Conservation (phyloP, 148 eudicot genomes). For the Rhododendron simsii region DNA sequence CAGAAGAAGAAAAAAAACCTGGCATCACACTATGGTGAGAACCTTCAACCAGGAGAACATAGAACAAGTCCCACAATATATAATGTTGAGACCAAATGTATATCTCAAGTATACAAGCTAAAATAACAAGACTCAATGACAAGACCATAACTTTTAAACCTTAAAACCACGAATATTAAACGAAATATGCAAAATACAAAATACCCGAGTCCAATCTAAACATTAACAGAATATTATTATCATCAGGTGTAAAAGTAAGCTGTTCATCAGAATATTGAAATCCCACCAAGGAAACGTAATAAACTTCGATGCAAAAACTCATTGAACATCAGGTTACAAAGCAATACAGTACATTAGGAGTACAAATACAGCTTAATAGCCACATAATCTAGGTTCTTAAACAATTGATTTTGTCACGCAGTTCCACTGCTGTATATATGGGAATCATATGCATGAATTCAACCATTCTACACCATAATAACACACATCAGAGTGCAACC, state of each 20-base stretch:
- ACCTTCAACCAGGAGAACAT: conserved; percentile 4
- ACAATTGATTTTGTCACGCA: background rate
- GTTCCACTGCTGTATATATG: background rate
- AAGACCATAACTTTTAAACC: background rate
- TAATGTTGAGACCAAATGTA: background rate
- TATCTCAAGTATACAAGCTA: background rate
- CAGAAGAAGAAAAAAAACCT: background rate
- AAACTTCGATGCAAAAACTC: background rate
- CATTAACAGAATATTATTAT: background rate
- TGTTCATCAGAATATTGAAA: background rate
- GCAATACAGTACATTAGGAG: background rate
- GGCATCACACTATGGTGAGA: background rate
- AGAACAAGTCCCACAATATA: background rate
- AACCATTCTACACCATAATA: background rate
- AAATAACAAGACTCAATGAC: background rate
- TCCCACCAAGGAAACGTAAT: background rate
- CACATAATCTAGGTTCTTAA: background rate
- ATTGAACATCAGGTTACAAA: background rate
- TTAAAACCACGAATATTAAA: background rate
- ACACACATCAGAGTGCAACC: background rate
- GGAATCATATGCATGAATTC: background rate
- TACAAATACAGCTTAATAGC: background rate
- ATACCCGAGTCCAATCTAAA: background rate
- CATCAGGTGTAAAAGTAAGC: background rate
- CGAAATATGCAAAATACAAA: background rate